Evolutionary conservation across 441 rosid species (phyloP).

Genomic region (Biscutella auriculata): DNA sequence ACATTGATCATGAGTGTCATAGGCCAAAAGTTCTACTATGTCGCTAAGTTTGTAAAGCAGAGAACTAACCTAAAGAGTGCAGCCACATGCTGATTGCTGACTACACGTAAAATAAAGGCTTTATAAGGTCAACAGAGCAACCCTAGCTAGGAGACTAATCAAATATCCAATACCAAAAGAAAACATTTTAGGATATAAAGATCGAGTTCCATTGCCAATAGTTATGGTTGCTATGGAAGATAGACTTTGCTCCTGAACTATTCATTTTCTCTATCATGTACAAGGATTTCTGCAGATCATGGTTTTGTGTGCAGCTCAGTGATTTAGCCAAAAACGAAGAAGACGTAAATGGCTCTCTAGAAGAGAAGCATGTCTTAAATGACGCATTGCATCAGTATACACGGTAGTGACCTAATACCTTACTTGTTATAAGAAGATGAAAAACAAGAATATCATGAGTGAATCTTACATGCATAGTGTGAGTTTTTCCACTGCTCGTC

Average conservation of each 20-base stretch:
- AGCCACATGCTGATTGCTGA: background rate
- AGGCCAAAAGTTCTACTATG: background rate
- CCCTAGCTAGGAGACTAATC: background rate
- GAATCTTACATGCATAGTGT: conserved; percentile 89
- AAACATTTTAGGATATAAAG: background rate
- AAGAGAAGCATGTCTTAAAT: background rate
- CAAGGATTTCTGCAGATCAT: too few relatives aligned
- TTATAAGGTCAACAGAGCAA: background rate
- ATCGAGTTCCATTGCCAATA: background rate
- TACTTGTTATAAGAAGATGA: background rate
- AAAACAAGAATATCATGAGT: conserved; percentile 1
- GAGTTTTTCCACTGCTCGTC: conserved; percentile 99
- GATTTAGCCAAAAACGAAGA: background rate
- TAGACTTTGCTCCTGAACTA: background rate
- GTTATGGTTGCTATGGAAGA: background rate
- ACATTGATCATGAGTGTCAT: background rate
- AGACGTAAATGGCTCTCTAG: background rate
- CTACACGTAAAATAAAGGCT: background rate
- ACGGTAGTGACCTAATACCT: background rate
- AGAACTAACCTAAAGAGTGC: background rate
- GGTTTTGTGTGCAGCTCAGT: background rate
- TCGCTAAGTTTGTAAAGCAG: too few relatives aligned
- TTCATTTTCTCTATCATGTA: too few relatives aligned
- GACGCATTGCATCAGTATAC: background rate
- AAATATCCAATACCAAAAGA: background rate